Evolutionary conservation across 805 yeast species (phyloP).

Genomic region (Kuraishia hungarica): DNA sequence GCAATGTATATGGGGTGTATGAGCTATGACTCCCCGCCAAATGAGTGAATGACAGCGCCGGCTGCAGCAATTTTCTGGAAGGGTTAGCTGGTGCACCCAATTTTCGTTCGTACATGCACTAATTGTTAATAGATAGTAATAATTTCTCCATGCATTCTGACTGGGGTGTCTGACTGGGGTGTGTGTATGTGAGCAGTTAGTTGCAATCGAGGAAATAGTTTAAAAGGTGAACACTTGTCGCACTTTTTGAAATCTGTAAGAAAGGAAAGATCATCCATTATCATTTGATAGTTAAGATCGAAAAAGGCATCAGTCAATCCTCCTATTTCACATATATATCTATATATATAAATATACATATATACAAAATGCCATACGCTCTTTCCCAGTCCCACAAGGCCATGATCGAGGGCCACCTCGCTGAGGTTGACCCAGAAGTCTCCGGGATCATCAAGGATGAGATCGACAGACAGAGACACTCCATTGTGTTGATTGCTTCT

Average conservation of each 20-base stretch:
- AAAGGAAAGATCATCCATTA: no score
- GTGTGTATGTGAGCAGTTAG: not conserved
- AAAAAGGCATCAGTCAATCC: not conserved
- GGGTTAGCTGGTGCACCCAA: not conserved
- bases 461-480: constrained; percentile 85
- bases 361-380: constrained; percentile 30
- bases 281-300: not conserved
- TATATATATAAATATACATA: no score
- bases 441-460: constrained; percentile 69
- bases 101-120: not conserved
- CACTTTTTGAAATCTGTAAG: not conserved
- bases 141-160: not conserved
- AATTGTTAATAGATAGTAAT: not conserved
- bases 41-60: not conserved
- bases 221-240: not conserved
- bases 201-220: not conserved
- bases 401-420: constrained; percentile 52
- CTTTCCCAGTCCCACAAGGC: constrained; percentile 58
- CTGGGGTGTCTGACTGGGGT: not conserved
- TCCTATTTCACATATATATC: not conserved
- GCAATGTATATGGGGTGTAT: not conserved
- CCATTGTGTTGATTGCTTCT: constrained; percentile 90
- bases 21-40: not conserved
- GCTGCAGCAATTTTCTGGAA: not conserved
- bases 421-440: constrained; percentile 74